A percentile compares a stretch with the other conserved stretches of the same genome.
Conservation (phyloP, 768 basidiomycete genomes). For the Collybiopsis luxurians region DNA sequence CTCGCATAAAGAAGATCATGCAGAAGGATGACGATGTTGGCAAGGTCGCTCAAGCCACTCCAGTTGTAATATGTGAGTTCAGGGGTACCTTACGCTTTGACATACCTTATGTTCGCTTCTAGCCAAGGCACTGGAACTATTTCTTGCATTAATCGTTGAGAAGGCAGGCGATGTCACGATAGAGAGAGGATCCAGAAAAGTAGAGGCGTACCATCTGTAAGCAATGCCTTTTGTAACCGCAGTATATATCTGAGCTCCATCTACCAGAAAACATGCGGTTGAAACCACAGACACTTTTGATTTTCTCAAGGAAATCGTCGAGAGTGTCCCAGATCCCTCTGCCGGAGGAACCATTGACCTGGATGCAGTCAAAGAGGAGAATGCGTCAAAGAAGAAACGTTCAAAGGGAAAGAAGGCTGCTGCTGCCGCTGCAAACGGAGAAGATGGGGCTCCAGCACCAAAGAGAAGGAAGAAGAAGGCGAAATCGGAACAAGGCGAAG, state of each 20-base stretch:
- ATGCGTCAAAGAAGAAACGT: slow-evolving; percentile 53
- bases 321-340: slow-evolving; percentile 82
- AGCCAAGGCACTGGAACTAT: slow-evolving; percentile 96
- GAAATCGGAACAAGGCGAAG: slow-evolving; percentile 34
- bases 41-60: slow-evolving; percentile 95
- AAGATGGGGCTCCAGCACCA: slow-evolving; percentile 36
- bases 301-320: slow-evolving; percentile 91
- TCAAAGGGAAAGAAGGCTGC: slow-evolving; percentile 52
- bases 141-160: slow-evolving; percentile 81
- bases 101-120: background rate
- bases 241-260: background rate
- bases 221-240: slow-evolving; percentile 29
- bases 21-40: slow-evolving; percentile 99
- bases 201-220: slow-evolving; percentile 92
- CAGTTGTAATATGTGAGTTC: slow-evolving; percentile 90
- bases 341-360: slow-evolving; percentile 77
- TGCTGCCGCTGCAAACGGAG: slow-evolving; percentile 27
- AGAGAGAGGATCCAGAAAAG: slow-evolving; percentile 79
- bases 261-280: slow-evolving; percentile 83
- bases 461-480: slow-evolving; percentile 54
- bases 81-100: background rate
- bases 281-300: slow-evolving; percentile 87
- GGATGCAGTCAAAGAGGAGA: slow-evolving; percentile 55
- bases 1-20: slow-evolving; percentile 99
- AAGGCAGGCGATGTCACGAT: slow-evolving; percentile 79